Base-by-base conservation (phyloP, 139 green algal species). In the Tetratostichococcus sp. region DNA sequence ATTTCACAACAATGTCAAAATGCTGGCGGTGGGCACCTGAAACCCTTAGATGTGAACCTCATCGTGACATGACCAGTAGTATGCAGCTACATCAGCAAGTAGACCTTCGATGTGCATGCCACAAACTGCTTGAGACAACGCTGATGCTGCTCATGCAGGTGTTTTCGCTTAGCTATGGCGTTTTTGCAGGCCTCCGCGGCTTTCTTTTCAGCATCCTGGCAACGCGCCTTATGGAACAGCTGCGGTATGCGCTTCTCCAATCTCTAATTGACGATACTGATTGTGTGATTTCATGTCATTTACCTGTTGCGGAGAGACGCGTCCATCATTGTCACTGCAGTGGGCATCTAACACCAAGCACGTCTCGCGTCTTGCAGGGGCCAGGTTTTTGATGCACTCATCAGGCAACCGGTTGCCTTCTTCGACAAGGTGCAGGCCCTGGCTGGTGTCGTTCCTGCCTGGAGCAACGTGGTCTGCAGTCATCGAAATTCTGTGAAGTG, bases 191-290 rank as follows among this genome's bases (percentile, higher is more conserved):
- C 0, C 57, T 91, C 8, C 82, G 91, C n/a, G 91, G 91, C 35
- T 86, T 85, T 70, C 79, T 84, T 31, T 94, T 96, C 77, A 82
- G 78, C 30, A 74, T 94, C 17, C 80, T 96, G 58, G 91, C 93
- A 74, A 92, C 89, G 34, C 83, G 88, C 26, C 84, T 96, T 73
- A 87, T 88, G 23, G 83, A 89, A 42, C 74, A 83, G 19, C 83
- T 94, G 5, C 84, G 87, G 85, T 89, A 28, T 23, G 50, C 26
- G 50, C 14, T 62, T 8, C 50, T n/a, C 50, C 50, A 62, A 8
- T 23, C 22, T 26, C 50, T 62, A 6, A 11, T 50, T 6, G 39
- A 6, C n/a, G n/a, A n/a, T n/a, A n/a, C 39, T 50, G 6, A 11
- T 50, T 50, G 39, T 50, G n/a, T n/a, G n/a, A n/a, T n/a, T n/a